Percentiles rank a stretch among this genome's conserved stretches.
Evolutionary conservation across 805 yeast species (phyloP).

Genomic region (Candida nitratophila): DNA sequence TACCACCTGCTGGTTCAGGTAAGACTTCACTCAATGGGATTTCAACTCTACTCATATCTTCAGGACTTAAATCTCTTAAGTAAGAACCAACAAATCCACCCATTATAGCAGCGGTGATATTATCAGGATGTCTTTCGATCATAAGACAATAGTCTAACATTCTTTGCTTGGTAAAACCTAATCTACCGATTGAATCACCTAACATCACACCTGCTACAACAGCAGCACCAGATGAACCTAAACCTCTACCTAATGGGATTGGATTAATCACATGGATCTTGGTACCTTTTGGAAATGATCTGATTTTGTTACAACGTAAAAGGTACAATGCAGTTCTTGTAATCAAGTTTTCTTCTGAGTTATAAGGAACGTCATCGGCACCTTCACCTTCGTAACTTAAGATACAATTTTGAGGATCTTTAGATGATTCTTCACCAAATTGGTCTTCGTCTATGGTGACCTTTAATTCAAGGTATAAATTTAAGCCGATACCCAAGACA

Average conservation of each 20-base stretch:
- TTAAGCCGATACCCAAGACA: constrained; percentile 87
- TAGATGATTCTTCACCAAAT: constrained; percentile 34
- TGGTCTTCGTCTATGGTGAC: constrained; percentile 53
- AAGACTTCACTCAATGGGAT: constrained; percentile 82
- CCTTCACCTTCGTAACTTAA: constrained; percentile 72
- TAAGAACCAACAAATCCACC: constrained; percentile 98
- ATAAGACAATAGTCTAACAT: constrained; percentile 91
- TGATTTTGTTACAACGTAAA: constrained; percentile 71
- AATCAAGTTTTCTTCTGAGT: constrained; percentile 73
- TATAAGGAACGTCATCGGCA: constrained; percentile 69
- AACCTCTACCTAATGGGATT: constrained; percentile 93
- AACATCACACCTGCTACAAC: constrained; percentile 94
- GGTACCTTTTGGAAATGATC: constrained; percentile 80
- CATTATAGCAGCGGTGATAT: constrained; percentile 97
- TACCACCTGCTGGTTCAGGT: constrained; percentile 69
- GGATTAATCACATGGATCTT: constrained; percentile 77
- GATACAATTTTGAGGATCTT: constrained; percentile 62
- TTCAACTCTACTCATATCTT: constrained; percentile 68
- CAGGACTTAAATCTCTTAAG: constrained; percentile 67
- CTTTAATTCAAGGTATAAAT: constrained; percentile 61
- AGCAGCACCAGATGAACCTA: constrained; percentile 97
- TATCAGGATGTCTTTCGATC: constrained; percentile 98
- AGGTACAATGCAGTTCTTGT: constrained; percentile 92
- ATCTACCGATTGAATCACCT: constrained; percentile 76
- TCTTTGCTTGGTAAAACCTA: constrained; percentile 68